A percentile compares a stretch with the other conserved stretches of the same genome.
These are phyloP conservation scores for Phytophthora citricola DNA, from an alignment of 352 stramenopile genomes.

Conservation along the genomic window DNA sequence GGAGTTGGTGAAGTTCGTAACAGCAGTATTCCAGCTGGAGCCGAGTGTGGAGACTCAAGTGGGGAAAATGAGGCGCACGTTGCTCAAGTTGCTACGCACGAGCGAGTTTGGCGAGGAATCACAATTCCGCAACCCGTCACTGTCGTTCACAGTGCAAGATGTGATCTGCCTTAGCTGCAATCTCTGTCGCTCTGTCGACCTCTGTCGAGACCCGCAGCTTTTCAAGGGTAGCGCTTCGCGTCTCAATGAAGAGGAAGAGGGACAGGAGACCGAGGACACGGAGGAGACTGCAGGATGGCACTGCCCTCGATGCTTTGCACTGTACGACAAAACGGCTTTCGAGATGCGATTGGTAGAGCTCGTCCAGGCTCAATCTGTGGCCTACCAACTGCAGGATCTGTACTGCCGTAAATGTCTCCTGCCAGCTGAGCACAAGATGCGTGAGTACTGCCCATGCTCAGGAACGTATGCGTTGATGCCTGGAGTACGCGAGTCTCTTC, in stretches of 20 bases:
- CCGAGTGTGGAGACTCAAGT: slow-evolving; percentile 91
- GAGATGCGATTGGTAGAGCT: slow-evolving; percentile 93
- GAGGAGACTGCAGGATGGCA: slow-evolving; percentile 65
- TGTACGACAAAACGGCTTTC: slow-evolving; percentile 91
- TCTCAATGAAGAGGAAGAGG: slow-evolving; percentile 33
- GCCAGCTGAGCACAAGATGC: slow-evolving; percentile 79
- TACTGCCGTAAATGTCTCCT: slow-evolving; percentile 84
- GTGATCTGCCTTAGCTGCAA: slow-evolving; percentile 98
- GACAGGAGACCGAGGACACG: slow-evolving; percentile 33
- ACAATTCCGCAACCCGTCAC: slow-evolving; percentile 94
- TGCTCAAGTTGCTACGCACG: slow-evolving; percentile 85
- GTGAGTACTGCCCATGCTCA: slow-evolving; percentile 82
- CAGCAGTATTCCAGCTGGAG: slow-evolving; percentile 94
- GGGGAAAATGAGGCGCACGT: slow-evolving; percentile 90
- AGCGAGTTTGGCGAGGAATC: slow-evolving; percentile 85
- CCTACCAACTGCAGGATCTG: slow-evolving; percentile 94
- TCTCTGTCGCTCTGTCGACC: slow-evolving; percentile 95
- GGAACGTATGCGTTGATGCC: slow-evolving; percentile 61
- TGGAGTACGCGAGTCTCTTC: slow-evolving; percentile 43
- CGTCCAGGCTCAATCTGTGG: slow-evolving; percentile 84
- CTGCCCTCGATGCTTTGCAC: slow-evolving; percentile 92
- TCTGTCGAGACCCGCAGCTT: slow-evolving; percentile 94
- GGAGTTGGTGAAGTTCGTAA: slow-evolving; percentile 98
- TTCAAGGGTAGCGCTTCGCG: slow-evolving; percentile 75
- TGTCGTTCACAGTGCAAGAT: slow-evolving; percentile 96